phyloP scores from a whole-genome alignment of 1,284 basidiomycete species.

The Thelephora terrestris region DNA sequence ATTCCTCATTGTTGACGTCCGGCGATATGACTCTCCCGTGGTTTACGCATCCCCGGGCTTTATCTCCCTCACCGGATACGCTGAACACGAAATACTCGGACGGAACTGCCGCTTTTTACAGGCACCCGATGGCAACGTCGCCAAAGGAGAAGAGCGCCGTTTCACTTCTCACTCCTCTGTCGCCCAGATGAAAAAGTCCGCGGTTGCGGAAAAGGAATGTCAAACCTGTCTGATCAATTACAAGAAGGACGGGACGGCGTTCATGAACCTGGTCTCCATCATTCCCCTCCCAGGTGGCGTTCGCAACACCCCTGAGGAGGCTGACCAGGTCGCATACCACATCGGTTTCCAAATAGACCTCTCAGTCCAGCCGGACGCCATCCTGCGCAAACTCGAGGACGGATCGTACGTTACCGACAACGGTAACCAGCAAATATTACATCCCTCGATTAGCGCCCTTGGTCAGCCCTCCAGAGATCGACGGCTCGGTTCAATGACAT shows the following conservation, averaged over 20 bases:
- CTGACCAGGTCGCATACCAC: conserved; percentile 65
- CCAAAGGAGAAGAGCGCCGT: conserved; percentile 53
- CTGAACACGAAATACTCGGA: conserved; percentile 72
- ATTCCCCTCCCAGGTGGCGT: conserved; percentile 71
- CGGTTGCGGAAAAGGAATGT: conserved; percentile 73
- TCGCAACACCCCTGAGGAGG: conserved; percentile 33
- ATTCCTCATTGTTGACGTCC: conserved; percentile 81
- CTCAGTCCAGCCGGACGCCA: conserved; percentile 76
- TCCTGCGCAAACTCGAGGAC: conserved; percentile 66
- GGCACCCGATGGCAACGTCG: conserved; percentile 58
- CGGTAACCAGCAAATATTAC: conserved; percentile 23
- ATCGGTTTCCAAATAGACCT: conserved; percentile 93
- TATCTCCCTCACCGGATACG: conserved; percentile 76
- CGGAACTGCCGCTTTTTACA: conserved; percentile 85
- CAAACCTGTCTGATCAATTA: conserved; percentile 88
- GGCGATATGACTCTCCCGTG: conserved; percentile 74
- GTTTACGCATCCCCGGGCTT: conserved; percentile 83
- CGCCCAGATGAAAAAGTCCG: conserved; percentile 52
- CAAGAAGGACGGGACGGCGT: conserved; percentile 75
- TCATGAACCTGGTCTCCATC: conserved; percentile 80
- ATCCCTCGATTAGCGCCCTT: conserved; percentile 9
- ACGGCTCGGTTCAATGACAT: conserved; percentile 21
- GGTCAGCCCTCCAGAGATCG: conserved; percentile 20
- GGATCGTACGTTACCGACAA: conserved; percentile 59
- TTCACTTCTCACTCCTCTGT: conserved; percentile 68